Evolutionary conservation across 257 asterid species (phyloP), one percentile per base, ranked within the genome.

Genomic region (Nyctanthes arbortristis): DNA sequence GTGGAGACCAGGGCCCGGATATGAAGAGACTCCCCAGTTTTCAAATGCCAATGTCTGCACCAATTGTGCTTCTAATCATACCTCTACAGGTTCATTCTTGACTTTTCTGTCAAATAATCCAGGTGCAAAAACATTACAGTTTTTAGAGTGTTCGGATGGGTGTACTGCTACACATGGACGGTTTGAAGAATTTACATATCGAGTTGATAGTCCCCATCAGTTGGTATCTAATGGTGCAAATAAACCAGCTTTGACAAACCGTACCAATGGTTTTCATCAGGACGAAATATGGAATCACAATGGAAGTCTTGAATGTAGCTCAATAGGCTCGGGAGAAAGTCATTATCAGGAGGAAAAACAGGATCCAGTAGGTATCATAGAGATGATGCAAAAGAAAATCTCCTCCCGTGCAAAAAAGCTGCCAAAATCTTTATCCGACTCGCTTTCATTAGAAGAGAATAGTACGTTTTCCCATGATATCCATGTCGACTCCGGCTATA

Each of bases 181-280:
- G n/a, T 92, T 92, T 43, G 98, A 92, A 83, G 97, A 89, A 82
- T 81, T 89, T 61, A 89, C 90, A 0, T 86, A 81, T 70, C 89
- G 81, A 73, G 59, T 52, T 52, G 31, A 52, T 22, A 22, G 59
- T 52, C 59, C 59, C 28, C 30, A 0, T 49, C 58, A 49, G 22
- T 18, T 5, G 8, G 59, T 5, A 22, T 52, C 7, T 14, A 24
- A 24, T 52, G 31, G n/a, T 52, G 16, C 31, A 6, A 24, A 52
- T 52, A 52, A 24, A 24, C 59, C n/a, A 2, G 16, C 58, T 76
- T 84, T 28, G 93, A 87, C 83, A 4, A 66, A 72, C 70, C 82
- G 67, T 39, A 71, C 83, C 0, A 79, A 76, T 11, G 82, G 66
- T 33, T 57, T 68, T 25, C 86, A 73, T 43, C 72, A 66, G 75